Conservation (phyloP, 441 rosid species). For the Brassica hybrid region DNA sequence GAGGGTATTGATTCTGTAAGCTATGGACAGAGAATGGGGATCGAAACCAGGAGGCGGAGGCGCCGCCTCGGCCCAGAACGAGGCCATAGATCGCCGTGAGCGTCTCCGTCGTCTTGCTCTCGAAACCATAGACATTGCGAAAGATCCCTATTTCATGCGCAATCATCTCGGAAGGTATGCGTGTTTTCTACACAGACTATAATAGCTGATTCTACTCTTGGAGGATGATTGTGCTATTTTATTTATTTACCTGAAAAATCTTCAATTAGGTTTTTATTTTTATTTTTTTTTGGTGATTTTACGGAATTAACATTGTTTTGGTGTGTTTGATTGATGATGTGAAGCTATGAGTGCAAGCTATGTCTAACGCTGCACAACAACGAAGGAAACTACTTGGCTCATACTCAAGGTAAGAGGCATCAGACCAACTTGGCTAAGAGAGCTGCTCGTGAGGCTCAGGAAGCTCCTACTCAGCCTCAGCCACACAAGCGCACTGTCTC, state of each 20-base stretch:
- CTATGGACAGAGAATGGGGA: constrained; percentile 96
- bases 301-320: constrained; percentile 17
- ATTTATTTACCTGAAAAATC: too few species aligned
- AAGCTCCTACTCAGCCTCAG: constrained; percentile 86
- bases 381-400: constrained; percentile 96
- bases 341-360: constrained; percentile 96
- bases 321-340: constrained; percentile 26
- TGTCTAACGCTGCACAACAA: constrained; percentile 96
- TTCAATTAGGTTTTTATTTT: constrained; percentile 20
- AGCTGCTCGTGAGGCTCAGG: constrained; percentile 96
- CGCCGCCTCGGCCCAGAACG: constrained; percentile 92
- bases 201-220: background rate
- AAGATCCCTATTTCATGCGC: constrained; percentile 97
- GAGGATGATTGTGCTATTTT: background rate
- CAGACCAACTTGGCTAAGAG: constrained; percentile 94
- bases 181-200: background rate
- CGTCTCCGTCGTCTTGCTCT: constrained; percentile 96
- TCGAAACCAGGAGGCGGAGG: constrained; percentile 99
- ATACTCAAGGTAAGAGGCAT: constrained; percentile 95
- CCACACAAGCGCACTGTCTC: constrained; percentile 90
- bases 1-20: constrained; percentile 1
- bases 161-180: constrained; percentile 92
- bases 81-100: constrained; percentile 96
- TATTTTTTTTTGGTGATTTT: background rate
- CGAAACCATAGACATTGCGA: constrained; percentile 95